Percentiles rank a stretch among this genome's conserved stretches.
Evolutionary conservation across 192 early-diverging fungal species (phyloP).

Genomic region (Coemansia aciculifera): DNA sequence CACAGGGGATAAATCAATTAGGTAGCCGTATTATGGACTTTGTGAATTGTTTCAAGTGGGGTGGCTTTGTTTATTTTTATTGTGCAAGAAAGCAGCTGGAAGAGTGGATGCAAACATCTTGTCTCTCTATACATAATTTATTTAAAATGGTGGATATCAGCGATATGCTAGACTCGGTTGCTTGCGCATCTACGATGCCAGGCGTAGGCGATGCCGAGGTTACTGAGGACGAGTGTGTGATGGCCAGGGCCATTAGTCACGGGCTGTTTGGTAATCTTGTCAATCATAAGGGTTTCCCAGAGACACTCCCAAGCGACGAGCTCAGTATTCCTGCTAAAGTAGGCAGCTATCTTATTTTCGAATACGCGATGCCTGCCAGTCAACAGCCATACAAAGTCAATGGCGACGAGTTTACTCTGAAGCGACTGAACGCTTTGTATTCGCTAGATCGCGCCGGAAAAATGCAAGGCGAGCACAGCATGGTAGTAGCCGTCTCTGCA

Average conservation of each 20-base stretch:
- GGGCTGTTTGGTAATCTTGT: background rate
- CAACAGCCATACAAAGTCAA: conserved; percentile 18
- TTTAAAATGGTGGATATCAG: background rate
- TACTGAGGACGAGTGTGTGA: conserved; percentile 8
- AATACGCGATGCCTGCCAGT: conserved; percentile 9
- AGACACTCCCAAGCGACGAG: background rate
- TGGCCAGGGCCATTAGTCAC: background rate
- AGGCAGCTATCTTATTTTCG: conserved; percentile 5
- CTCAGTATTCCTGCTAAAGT: conserved; percentile 7
- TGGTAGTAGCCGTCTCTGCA: conserved; percentile 20
- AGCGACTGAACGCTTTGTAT: conserved; percentile 10
- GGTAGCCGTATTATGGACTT: too few relatives aligned
- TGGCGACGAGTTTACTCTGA: background rate
- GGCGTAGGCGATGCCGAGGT: conserved; percentile 25
- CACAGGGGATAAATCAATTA: too few relatives aligned
- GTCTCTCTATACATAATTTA: background rate
- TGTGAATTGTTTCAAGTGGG: too few relatives aligned
- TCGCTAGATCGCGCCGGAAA: conserved; percentile 1
- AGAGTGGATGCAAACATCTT: background rate
- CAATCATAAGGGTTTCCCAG: background rate
- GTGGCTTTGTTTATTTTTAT: background rate
- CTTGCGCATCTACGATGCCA: background rate
- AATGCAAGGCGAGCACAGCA: conserved; percentile 9
- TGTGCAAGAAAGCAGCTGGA: too few relatives aligned
- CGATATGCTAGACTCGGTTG: background rate